Conservation (phyloP, 1,284 basidiomycete species). For the Trichosporon coremiiforme region DNA sequence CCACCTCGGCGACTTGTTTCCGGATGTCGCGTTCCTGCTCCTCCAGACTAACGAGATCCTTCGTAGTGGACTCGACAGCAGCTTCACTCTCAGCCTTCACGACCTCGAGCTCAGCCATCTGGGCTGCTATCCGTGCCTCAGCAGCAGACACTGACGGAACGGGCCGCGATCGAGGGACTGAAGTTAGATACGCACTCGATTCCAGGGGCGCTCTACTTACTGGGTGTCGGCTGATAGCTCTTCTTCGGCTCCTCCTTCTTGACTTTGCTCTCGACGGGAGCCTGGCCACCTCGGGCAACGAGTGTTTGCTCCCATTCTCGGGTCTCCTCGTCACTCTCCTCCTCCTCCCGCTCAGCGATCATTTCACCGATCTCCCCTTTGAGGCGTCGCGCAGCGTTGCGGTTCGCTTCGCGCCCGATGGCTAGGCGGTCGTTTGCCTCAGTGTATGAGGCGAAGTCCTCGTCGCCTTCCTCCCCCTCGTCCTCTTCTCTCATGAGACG, state of each 20-base stretch:
- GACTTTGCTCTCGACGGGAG: background rate
- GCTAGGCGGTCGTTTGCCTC: constrained; percentile 83
- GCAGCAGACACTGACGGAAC: constrained; percentile 70
- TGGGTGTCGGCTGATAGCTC: constrained; percentile 72
- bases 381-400: constrained; percentile 69
- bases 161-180: constrained; percentile 59
- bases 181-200: constrained; percentile 51
- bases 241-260: constrained; percentile 24
- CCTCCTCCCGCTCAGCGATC: constrained; percentile 81
- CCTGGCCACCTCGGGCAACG: constrained; percentile 25
- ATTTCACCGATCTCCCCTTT: constrained; percentile 78
- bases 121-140: constrained; percentile 66
- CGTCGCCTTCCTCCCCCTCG: constrained; percentile 87
- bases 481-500: constrained; percentile 87
- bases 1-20: constrained; percentile 73
- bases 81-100: constrained; percentile 49
- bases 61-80: constrained; percentile 53
- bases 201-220: constrained; percentile 59
- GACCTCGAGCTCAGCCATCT: constrained; percentile 62
- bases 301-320: constrained; percentile 75
- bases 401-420: constrained; percentile 79
- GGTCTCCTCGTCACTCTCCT: constrained; percentile 70
- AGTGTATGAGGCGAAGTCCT: constrained; percentile 87
- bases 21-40: constrained; percentile 76
- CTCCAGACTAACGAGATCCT: constrained; percentile 72